These are phyloP conservation scores for Candida silvicultrix DNA, from an alignment of 805 yeast genomes.

Conservation along the genomic window DNA sequence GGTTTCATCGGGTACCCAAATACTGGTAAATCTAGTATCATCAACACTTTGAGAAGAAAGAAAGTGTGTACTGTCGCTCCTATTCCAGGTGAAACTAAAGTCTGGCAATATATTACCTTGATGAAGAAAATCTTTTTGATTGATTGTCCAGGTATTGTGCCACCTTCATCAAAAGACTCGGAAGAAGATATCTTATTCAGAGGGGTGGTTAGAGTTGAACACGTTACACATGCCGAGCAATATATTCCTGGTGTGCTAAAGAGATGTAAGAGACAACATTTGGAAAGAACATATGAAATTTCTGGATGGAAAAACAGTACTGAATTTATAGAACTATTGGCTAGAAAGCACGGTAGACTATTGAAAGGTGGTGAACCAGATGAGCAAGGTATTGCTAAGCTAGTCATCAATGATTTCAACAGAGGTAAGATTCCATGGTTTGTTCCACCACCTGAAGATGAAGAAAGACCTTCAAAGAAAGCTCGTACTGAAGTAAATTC, in stretches of 20 bases:
- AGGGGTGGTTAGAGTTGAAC: conserved; percentile 99
- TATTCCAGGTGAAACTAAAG: conserved; percentile 98
- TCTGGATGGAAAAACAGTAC: conserved; percentile 79
- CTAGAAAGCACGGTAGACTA: conserved; percentile 88
- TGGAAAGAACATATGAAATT: conserved; percentile 92
- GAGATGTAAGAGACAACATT: conserved; percentile 82
- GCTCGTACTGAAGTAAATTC: conserved; percentile 19
- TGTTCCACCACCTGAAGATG: conserved; percentile 84
- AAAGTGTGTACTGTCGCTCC: conserved; percentile 98
- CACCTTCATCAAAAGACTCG: conserved; percentile 85
- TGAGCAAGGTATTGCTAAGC: conserved; percentile 87
- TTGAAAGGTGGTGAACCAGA: conserved; percentile 98
- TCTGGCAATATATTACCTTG: conserved; percentile 96
- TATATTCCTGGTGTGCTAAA: conserved; percentile 81
- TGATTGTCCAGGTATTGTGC: conserved; percentile 99
- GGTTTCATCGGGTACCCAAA: conserved; percentile 98
- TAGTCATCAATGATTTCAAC: conserved; percentile 87
- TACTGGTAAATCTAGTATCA: conserved; percentile 95
- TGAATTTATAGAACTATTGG: conserved; percentile 85
- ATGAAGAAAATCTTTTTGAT: conserved; percentile 94
- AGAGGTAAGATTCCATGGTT: conserved; percentile 99
- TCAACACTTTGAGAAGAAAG: conserved; percentile 88
- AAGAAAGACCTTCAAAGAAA: conserved; percentile 30
- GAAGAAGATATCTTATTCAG: conserved; percentile 90
- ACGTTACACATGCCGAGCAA: conserved; percentile 92